A percentile compares a stretch with the other conserved stretches of the same genome.
Conservation (phyloP, 768 basidiomycete genomes). For the Pleurotus platypus region DNA sequence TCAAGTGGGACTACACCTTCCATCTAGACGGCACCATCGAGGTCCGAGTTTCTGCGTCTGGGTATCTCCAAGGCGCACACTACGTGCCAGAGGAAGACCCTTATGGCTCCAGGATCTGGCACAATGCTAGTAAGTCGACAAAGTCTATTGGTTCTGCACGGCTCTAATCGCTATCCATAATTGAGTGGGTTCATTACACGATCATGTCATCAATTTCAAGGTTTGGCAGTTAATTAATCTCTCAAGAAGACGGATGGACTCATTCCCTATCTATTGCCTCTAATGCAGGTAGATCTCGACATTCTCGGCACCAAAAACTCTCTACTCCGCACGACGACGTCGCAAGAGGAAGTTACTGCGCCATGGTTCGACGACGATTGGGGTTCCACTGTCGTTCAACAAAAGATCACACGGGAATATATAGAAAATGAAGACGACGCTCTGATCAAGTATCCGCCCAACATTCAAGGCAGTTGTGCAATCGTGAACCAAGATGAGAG, state of each 20-base stretch:
- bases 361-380: conserved; percentile 64
- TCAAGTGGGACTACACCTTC: conserved; percentile 64
- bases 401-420: conserved; percentile 43
- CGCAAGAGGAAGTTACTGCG: conserved; percentile 43
- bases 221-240: conserved; percentile 8
- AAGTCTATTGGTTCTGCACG: neutral
- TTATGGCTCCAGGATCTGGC: conserved; percentile 54
- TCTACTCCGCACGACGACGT: conserved; percentile 45
- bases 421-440: conserved; percentile 53
- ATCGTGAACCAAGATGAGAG: conserved; percentile 49
- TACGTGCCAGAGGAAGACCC: conserved; percentile 46
- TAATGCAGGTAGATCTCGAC: conserved; percentile 58
- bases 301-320: conserved; percentile 59
- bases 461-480: conserved; percentile 55
- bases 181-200: conserved; percentile 62
- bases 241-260: too few relatives aligned
- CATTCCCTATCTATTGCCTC: neutral
- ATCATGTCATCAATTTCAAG: conserved; percentile 68
- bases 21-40: conserved; percentile 66
- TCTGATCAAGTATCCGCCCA: conserved; percentile 45
- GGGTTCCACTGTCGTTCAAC: conserved; percentile 52
- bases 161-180: neutral
- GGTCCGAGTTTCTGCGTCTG: conserved; percentile 64
- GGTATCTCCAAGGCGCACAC: conserved; percentile 64
- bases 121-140: conserved; percentile 44